Percentiles rank a stretch among this genome's conserved stretches.
phyloP scores from a whole-genome alignment of 192 early-diverging fungal genomes.

The Linderina pennispora region DNA sequence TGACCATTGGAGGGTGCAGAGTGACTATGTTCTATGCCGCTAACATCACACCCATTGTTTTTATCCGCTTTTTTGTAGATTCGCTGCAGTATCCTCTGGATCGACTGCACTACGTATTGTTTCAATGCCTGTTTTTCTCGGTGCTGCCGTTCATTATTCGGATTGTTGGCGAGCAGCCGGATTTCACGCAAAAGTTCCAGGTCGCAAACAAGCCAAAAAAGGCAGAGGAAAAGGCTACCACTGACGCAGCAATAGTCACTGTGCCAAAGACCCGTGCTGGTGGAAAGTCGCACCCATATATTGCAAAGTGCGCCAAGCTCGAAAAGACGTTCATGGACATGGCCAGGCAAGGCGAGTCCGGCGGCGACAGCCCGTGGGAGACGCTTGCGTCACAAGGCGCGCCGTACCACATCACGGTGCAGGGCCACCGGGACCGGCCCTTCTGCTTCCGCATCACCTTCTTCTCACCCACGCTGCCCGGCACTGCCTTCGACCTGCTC shows the following conservation, averaged over 20 bases:
- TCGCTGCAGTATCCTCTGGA: slow-evolving; percentile 32
- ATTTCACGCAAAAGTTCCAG: background rate
- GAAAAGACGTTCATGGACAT: slow-evolving; percentile 23
- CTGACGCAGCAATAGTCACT: too few relatives aligned
- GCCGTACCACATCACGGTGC: slow-evolving; percentile 33
- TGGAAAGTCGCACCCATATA: slow-evolving; percentile 24
- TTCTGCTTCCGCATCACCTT: slow-evolving; percentile 40
- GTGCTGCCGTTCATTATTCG: slow-evolving; percentile 6
- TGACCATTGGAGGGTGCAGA: too few relatives aligned
- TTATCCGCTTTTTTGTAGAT: slow-evolving; percentile 9
- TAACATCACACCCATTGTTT: background rate
- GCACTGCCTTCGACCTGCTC: slow-evolving; percentile 39
- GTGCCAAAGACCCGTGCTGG: too few relatives aligned
- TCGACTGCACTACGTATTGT: slow-evolving; percentile 34
- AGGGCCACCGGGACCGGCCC: slow-evolving; percentile 30
- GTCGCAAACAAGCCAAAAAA: too few relatives aligned
- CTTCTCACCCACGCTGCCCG: slow-evolving; percentile 25
- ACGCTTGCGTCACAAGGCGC: slow-evolving; percentile 9
- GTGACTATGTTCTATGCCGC: background rate
- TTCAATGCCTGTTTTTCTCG: slow-evolving; percentile 30
- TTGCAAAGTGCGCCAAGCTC: slow-evolving; percentile 21
- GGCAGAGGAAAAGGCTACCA: too few relatives aligned
- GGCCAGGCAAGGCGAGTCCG: slow-evolving; percentile 3
- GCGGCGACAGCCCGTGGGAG: slow-evolving; percentile 12
- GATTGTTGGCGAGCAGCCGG: background rate